Evolutionary conservation across 2,329 filamentous ascomycete genomes (phyloP).

Genomic region (Diaporthe longicolla): DNA sequence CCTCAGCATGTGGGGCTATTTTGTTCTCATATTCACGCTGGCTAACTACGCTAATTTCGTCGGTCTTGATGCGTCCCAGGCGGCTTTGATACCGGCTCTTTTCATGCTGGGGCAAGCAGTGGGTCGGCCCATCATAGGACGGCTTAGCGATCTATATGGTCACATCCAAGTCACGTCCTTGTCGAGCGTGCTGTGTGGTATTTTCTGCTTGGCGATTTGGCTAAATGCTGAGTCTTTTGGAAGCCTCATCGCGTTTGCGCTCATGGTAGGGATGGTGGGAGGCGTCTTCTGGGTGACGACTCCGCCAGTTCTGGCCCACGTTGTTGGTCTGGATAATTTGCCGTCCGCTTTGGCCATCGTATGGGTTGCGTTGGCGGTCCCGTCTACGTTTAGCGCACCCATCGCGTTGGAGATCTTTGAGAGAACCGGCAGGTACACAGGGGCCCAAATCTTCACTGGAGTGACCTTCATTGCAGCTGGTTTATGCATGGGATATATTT

Average conservation of each 20-base stretch:
- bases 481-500: neutral
- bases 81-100: neutral
- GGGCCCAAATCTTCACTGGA: neutral
- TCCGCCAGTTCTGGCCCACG: neutral
- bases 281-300: no score
- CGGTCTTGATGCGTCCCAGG: neutral
- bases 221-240: neutral
- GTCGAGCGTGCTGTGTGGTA: neutral
- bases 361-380: neutral
- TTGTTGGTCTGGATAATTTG: neutral
- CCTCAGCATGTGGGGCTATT: neutral
- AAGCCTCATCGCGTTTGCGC: no score
- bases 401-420: neutral
- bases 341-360: neutral
- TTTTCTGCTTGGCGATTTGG: neutral
- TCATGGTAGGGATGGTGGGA: no score
- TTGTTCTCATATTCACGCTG: neutral
- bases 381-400: neutral
- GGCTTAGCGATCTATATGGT: neutral
- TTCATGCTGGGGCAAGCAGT: neutral
- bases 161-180: neutral
- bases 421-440: neutral
- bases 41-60: neutral
- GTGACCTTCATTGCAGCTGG: neutral
- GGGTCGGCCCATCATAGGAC: neutral